Evolutionary conservation across 164 flowering plant species (phyloP).

Genomic region (Amborella trichopoda): DNA sequence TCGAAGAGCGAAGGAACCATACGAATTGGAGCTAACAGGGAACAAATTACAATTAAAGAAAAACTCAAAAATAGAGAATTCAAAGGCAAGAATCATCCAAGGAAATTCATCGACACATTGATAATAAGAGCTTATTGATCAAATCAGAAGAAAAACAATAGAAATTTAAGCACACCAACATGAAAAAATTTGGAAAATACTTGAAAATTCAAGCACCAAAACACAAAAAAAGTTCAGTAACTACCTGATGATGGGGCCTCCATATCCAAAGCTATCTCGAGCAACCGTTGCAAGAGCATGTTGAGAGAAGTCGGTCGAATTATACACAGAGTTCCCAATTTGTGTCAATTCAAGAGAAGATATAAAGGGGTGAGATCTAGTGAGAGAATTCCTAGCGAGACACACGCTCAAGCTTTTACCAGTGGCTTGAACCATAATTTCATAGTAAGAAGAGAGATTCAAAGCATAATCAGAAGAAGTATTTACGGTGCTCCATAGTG

Average conservation of each 20-base stretch:
- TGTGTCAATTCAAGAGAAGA: conserved; percentile 58
- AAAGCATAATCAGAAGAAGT: conserved; percentile 58
- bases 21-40: too few relatives aligned
- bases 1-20: too few relatives aligned
- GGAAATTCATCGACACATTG: not conserved
- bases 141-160: not conserved
- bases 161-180: not conserved
- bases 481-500: conserved; percentile 75
- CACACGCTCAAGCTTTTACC: conserved; percentile 75
- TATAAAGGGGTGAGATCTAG: conserved; percentile 80
- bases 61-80: too few relatives aligned
- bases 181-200: not conserved
- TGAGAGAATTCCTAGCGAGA: conserved; percentile 41
- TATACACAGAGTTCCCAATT: conserved; percentile 55
- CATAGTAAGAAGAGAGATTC: conserved; percentile 46
- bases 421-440: conserved; percentile 63
- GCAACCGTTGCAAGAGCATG: conserved; percentile 49
- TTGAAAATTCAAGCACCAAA: not conserved
- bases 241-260: conserved; percentile 47
- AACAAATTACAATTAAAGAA: too few relatives aligned
- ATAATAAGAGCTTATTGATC: not conserved
- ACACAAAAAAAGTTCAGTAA: not conserved
- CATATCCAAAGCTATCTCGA: conserved; percentile 62
- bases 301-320: conserved; percentile 57
- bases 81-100: not conserved